Evolutionary conservation across 495 filamentous ascomycete species (phyloP), one percentile per base, ranked within the genome.

Genomic region (Saxophila tyrrhenica): DNA sequence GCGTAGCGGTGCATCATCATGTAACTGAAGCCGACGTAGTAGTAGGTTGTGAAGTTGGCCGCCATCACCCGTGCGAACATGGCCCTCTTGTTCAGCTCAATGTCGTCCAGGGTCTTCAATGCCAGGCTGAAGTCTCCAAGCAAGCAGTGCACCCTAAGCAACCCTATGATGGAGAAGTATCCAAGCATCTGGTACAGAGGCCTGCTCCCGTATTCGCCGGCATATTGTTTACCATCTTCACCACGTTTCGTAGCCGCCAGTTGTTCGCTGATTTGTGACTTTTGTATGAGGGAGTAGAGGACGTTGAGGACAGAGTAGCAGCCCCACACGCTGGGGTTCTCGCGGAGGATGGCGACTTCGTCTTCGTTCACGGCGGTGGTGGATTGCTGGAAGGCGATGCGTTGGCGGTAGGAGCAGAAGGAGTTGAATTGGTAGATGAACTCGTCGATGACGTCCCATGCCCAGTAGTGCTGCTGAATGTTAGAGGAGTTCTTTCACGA

Each of bases 401-500:
- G 82, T 61, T 92, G 87, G 62, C 92, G 84, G 78, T 96, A 95
- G 50, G 87, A 84, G 70, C 89, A 97, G 76, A 97, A 98, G 38
- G 88, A 94, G 76, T 98, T 96, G 77, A 98, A 98, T 71, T 98
- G 92, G 77, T 98, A 98, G 72, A 98, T 97, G 74, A 98, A 98
- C 67, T 98, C 92, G 65, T 98, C 92, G 70, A 98, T 97, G 56
- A 96, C 94, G 73, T 98, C 92, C 92, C 94, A 98, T 17, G 92
- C 94, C 92, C 92, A 98, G 75, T 89, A 95, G 72, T 95, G 90
- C 92, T 98, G 71, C 38, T 1, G 23, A 45, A 54, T n/a, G 38
- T 25, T 49, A 39, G 42, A 55, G 55, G 35, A 21, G 5, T 1
- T 49, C 21, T 8, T 5, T 13, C 24, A 3, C 21, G 25, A 21